These are phyloP conservation scores for Lycium barbarum DNA, from an alignment of 257 asterid genomes.

Conservation along the genomic window DNA sequence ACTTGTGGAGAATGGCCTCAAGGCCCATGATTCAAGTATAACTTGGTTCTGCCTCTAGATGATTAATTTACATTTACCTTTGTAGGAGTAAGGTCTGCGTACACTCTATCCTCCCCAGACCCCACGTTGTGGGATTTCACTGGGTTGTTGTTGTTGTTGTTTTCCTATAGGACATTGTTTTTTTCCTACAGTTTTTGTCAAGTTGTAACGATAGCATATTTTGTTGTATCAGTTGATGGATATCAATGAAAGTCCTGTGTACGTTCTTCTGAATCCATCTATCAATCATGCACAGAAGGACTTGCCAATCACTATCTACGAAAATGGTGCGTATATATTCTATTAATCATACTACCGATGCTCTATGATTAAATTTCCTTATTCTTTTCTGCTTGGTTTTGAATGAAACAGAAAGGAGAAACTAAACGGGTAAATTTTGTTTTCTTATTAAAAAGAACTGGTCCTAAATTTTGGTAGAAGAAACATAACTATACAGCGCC, in stretches of 20 bases:
- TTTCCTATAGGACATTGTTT: background rate
- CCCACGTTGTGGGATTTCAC: too few relatives aligned
- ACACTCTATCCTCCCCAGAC: too few relatives aligned
- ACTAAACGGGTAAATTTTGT: background rate
- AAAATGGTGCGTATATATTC: slow-evolving; percentile 71
- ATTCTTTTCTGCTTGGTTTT: background rate
- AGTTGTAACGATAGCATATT: background rate
- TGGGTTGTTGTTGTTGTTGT: too few relatives aligned
- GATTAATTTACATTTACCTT: background rate
- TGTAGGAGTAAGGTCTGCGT: too few relatives aligned
- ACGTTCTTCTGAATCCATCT: slow-evolving; percentile 90
- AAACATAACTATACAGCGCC: background rate
- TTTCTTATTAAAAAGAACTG: background rate
- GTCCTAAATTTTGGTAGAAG: too few relatives aligned
- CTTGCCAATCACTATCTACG: slow-evolving; percentile 84
- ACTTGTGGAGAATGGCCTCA: background rate
- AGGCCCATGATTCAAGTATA: background rate
- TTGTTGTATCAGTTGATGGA: slow-evolving; percentile 79
- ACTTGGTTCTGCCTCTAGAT: background rate
- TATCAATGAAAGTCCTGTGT: slow-evolving; percentile 92
- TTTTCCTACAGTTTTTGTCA: background rate
- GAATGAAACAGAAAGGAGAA: background rate
- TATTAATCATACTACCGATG: background rate
- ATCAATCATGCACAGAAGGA: slow-evolving; percentile 93
- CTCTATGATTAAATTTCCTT: background rate